phyloP scores from a whole-genome alignment of 164 flowering plant genomes.

The Macadamia integrifolia region DNA sequence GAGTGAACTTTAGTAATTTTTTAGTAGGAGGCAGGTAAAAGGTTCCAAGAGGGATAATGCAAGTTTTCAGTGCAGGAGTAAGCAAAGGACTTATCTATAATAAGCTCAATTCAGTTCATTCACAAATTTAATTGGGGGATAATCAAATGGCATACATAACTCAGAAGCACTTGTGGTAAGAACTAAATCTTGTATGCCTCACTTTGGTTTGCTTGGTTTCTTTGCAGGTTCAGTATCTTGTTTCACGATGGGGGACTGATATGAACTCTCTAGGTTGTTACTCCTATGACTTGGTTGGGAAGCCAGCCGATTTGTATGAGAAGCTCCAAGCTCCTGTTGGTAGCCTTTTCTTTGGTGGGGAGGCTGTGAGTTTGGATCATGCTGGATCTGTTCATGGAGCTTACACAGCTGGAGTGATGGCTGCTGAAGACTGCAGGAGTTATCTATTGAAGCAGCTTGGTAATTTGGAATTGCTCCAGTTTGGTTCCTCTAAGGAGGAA shows the following conservation, averaged over 20 bases:
- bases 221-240: constrained; percentile 67
- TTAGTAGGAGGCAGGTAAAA: too few relatives aligned
- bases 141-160: too few relatives aligned
- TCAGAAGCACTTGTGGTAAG: too few relatives aligned
- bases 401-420: constrained; percentile 57
- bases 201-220: not conserved
- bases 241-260: constrained; percentile 90
- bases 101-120: too few relatives aligned
- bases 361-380: constrained; percentile 82
- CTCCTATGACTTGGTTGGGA: constrained; percentile 72
- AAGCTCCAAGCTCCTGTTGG: constrained; percentile 64
- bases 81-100: too few relatives aligned
- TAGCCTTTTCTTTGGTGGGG: constrained; percentile 81
- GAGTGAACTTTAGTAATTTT: too few relatives aligned
- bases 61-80: too few relatives aligned
- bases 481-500: constrained; percentile 33
- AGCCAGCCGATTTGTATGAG: constrained; percentile 65
- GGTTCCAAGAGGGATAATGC: too few relatives aligned
- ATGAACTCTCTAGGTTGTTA: constrained; percentile 79
- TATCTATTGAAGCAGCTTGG: constrained; percentile 39
- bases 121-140: too few relatives aligned
- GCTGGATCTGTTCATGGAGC: constrained; percentile 95
- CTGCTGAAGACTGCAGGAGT: constrained; percentile 62
- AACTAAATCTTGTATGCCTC: too few relatives aligned
- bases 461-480: constrained; percentile 24